phyloP scores from a whole-genome alignment of 495 filamentous ascomycete genomes.

The Chaetomium fimeti region DNA sequence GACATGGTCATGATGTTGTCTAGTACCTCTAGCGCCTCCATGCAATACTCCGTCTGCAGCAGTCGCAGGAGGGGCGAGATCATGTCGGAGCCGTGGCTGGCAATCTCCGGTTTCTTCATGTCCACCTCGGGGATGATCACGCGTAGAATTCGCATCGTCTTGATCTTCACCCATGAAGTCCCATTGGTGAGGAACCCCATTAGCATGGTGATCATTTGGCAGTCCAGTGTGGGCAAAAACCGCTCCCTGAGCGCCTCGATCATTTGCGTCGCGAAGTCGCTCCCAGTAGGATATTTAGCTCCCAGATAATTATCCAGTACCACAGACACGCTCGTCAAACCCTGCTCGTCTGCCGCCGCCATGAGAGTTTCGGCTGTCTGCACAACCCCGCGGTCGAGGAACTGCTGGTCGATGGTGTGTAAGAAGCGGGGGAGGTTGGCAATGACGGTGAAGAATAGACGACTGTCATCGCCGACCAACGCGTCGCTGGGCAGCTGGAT shows the following conservation, averaged over 20 bases:
- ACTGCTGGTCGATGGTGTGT: slow-evolving; percentile 67
- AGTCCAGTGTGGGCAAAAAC: slow-evolving; percentile 82
- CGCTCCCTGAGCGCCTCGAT: slow-evolving; percentile 72
- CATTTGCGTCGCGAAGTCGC: slow-evolving; percentile 75
- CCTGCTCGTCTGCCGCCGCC: slow-evolving; percentile 68
- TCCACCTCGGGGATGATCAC: slow-evolving; percentile 87
- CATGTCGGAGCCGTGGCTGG: slow-evolving; percentile 86
- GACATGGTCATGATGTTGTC: slow-evolving; percentile 95
- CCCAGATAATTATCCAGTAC: slow-evolving; percentile 69
- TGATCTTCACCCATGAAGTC: slow-evolving; percentile 82
- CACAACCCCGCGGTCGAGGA: slow-evolving; percentile 53
- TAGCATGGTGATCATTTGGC: slow-evolving; percentile 79
- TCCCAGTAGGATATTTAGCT: slow-evolving; percentile 63
- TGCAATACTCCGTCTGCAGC: slow-evolving; percentile 88
- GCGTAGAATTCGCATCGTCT: slow-evolving; percentile 86
- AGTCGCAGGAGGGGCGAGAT: slow-evolving; percentile 90
- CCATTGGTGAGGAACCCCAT: slow-evolving; percentile 90
- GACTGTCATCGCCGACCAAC: slow-evolving; percentile 75
- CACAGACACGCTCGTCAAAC: slow-evolving; percentile 53
- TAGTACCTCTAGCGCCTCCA: slow-evolving; percentile 83
- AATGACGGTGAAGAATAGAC: slow-evolving; percentile 78
- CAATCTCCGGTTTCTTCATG: slow-evolving; percentile 87
- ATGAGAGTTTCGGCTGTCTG: slow-evolving; percentile 67
- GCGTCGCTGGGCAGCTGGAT: slow-evolving; percentile 75
- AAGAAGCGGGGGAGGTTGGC: slow-evolving; percentile 91